A percentile compares a stretch with the other conserved stretches of the same genome.
These are phyloP conservation scores for Pythium inflatum DNA, from an alignment of 352 stramenopile genomes.

Conservation along the genomic window DNA sequence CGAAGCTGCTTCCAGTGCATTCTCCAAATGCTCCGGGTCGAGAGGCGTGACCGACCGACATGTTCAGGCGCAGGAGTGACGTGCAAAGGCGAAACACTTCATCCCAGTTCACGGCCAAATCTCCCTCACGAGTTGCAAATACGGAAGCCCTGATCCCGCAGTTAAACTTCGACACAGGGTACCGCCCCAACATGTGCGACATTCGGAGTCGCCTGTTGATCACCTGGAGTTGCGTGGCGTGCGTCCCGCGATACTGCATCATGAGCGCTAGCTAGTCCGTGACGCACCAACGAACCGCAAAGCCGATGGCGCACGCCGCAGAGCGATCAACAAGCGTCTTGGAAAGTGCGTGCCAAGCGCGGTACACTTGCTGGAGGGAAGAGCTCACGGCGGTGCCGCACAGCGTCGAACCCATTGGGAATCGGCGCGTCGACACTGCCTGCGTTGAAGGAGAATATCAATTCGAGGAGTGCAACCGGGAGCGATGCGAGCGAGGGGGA, in stretches of 20 bases:
- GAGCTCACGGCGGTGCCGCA: background rate
- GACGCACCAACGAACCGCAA: background rate
- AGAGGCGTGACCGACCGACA: background rate
- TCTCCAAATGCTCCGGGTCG: background rate
- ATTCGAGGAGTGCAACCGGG: background rate
- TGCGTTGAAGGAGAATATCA: background rate
- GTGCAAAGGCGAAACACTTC: constrained; percentile 11
- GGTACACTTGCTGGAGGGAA: background rate
- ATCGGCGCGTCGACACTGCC: background rate
- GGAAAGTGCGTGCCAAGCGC: background rate
- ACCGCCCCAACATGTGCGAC: background rate
- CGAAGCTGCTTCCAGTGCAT: constrained; percentile 5
- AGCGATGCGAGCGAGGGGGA: background rate
- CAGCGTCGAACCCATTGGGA: background rate
- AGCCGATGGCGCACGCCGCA: background rate
- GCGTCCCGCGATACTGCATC: background rate
- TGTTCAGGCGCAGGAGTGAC: constrained; percentile 11
- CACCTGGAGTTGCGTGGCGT: background rate
- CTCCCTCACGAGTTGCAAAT: background rate
- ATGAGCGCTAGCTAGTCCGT: background rate
- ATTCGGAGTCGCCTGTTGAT: background rate
- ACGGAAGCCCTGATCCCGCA: background rate
- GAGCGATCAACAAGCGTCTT: background rate
- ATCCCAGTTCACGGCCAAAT: constrained; percentile 21
- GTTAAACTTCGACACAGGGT: no score